Evolutionary conservation across 352 stramenopile genomes (phyloP).

Genomic region (Phytopythium sindhum): DNA sequence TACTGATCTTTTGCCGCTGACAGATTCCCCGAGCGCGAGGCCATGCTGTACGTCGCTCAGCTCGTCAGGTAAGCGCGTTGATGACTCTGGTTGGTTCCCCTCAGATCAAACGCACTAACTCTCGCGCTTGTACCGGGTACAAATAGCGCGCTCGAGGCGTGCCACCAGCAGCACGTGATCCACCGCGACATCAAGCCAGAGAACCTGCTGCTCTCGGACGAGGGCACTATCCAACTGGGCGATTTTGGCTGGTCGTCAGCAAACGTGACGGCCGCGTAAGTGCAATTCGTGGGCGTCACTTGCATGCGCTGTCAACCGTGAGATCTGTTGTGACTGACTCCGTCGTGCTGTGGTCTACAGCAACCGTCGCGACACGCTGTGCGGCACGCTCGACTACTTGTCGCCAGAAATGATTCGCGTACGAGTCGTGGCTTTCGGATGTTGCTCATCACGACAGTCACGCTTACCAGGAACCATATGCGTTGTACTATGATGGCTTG

Average conservation of each 20-base stretch:
- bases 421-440: constrained; percentile 1
- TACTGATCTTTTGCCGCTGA: background rate
- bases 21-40: constrained; percentile 61
- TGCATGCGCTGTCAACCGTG: background rate
- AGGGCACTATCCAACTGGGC: constrained; percentile 96
- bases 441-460: background rate
- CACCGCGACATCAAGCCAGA: constrained; percentile 96
- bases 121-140: background rate
- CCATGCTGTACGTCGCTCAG: constrained; percentile 66
- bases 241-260: constrained; percentile 99
- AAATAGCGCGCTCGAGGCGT: constrained; percentile 52
- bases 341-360: constrained; percentile 11
- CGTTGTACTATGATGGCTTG: background rate
- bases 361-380: constrained; percentile 95
- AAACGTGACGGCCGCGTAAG: constrained; percentile 73
- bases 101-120: background rate
- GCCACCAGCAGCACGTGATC: constrained; percentile 83
- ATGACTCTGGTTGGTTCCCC: background rate
- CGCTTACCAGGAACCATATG: background rate
- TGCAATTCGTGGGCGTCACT: background rate
- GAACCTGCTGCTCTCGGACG: constrained; percentile 88
- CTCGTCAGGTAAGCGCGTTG: constrained; percentile 47
- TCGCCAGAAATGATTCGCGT: constrained; percentile 99
- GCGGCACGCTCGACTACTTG: constrained; percentile 99
- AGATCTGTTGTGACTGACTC: background rate